Evolutionary conservation across 2,329 filamentous ascomycete genomes (phyloP), one percentile per base, ranked within the genome.

Genomic region (Fusarium sp.): DNA sequence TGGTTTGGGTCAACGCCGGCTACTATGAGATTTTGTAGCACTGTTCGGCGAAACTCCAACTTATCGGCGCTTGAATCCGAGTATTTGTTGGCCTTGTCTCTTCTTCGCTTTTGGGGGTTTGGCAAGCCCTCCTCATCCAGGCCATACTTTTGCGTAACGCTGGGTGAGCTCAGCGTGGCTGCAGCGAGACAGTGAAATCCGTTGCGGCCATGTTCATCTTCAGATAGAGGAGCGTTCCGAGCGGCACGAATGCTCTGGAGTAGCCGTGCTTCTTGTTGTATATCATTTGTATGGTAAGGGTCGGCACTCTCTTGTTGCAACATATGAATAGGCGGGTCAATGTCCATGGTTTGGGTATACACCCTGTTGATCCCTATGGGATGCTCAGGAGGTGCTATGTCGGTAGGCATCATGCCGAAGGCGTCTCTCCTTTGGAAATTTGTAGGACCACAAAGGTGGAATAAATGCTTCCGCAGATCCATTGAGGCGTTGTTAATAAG

Each of bases 101-200:
- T 72, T 28, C 48, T 61, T 1, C 53, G 41, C 4, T 55, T 68
- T 20, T 50, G 56, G 8, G 55, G 50, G 16, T 41, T 43, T 2
- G 69, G 74, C 10, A 75, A 12, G 2, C 57, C 46, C 5, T 49
- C 13, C 7, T 66, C 62, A 12, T 72, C 69, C n/a, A 74, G 56
- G 7, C 59, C 50, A 23, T 75, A 65, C 50, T 80, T 81, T 54
- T 79, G 77, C 16, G 78, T 74, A 12, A 83, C 75, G 23, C 79
- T 80, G 6, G 77, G 75, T 32, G 76, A 57, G 67, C 82, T 82
- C 2, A 88, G 76, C n/a, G 82, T 82, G 9, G 84, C 85, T 63
- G 84, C 82, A 4, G 87, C 87, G n/a, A 89, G 82, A 64, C 86
- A 88, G 68, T 89, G 87, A 18, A 89, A 79, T 11, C 83, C 86